Evolutionary conservation across 208 protist species (phyloP).

Genomic region (Leishmania guyanensis): DNA sequence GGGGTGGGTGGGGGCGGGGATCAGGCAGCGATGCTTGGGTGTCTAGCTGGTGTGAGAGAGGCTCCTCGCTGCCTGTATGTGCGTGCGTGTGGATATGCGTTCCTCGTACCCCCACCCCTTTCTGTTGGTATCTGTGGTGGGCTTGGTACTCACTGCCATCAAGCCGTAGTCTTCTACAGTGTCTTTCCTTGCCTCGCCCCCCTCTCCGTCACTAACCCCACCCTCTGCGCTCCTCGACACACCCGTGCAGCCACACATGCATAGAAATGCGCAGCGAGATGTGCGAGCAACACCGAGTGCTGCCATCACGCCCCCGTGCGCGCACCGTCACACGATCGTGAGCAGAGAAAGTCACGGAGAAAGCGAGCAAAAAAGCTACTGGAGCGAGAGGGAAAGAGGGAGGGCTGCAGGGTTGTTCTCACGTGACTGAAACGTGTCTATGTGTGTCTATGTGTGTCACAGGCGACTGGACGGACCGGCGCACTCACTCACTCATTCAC

Average conservation of each 20-base stretch:
- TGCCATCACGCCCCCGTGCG: background rate
- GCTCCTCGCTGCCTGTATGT: background rate
- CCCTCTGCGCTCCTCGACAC: background rate
- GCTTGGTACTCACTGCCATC: background rate
- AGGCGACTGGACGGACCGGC: background rate
- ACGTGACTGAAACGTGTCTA: background rate
- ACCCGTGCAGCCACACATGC: background rate
- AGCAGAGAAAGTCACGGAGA: background rate
- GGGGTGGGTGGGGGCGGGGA: background rate
- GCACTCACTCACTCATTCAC: background rate
- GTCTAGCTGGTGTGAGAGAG: background rate
- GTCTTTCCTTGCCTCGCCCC: background rate
- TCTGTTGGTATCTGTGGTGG: background rate
- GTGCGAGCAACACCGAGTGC: background rate
- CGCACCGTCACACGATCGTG: background rate
- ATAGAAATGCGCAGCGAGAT: background rate
- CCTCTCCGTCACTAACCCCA: background rate
- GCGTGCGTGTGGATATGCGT: background rate
- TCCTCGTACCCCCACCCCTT: background rate
- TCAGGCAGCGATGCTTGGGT: background rate
- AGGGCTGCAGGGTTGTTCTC: background rate
- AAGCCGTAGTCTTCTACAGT: background rate
- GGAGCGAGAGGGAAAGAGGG: background rate
- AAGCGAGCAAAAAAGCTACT: background rate
- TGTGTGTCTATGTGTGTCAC: background rate